phyloP scores from a whole-genome alignment of 2,329 filamentous ascomycete genomes.

The Xylaria sp. region DNA sequence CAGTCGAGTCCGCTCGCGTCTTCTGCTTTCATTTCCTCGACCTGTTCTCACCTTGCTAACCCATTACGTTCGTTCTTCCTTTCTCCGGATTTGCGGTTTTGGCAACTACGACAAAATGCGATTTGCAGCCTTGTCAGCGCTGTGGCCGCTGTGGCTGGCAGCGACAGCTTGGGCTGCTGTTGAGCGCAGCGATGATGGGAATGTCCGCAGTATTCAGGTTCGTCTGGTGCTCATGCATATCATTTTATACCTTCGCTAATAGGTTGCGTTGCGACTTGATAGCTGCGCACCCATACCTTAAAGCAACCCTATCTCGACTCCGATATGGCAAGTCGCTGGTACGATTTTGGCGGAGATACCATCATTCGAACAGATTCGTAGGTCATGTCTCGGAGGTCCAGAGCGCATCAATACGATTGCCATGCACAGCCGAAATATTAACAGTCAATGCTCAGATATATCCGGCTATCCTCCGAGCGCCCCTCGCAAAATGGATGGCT shows the following conservation, averaged over 20 bases:
- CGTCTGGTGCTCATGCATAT: slow-evolving; percentile 39
- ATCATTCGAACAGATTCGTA: slow-evolving; percentile 77
- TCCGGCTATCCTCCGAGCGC: slow-evolving; percentile 88
- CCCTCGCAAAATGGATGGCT: slow-evolving; percentile 92
- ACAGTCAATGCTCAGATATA: slow-evolving; percentile 67
- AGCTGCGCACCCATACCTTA: slow-evolving; percentile 89
- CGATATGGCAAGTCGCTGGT: slow-evolving; percentile 98
- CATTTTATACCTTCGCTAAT: slow-evolving; percentile 18
- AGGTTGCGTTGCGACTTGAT: slow-evolving; percentile 25
- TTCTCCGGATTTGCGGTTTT: slow-evolving; percentile 16
- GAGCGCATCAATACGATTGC: background rate
- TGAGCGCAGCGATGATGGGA: slow-evolving; percentile 52
- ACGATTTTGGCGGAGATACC: slow-evolving; percentile 96
- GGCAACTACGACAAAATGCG: slow-evolving; percentile 38
- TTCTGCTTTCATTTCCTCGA: slow-evolving; percentile 29
- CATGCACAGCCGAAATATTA: slow-evolving; percentile 29
- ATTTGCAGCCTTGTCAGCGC: slow-evolving; percentile 41
- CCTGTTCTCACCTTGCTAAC: slow-evolving; percentile 23
- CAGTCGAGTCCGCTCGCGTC: slow-evolving; percentile 5
- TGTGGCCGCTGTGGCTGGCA: slow-evolving; percentile 45
- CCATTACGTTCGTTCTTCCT: slow-evolving; percentile 13
- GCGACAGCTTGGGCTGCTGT: slow-evolving; percentile 47
- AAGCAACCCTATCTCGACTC: slow-evolving; percentile 95
- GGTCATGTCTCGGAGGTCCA: slow-evolving; percentile 37
- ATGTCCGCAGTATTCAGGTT: slow-evolving; percentile 70